A percentile compares a stretch with the other conserved stretches of the same genome.
Evolutionary conservation across 306 rosid genomes (phyloP).

Genomic region (Ochetophila trinervis): DNA sequence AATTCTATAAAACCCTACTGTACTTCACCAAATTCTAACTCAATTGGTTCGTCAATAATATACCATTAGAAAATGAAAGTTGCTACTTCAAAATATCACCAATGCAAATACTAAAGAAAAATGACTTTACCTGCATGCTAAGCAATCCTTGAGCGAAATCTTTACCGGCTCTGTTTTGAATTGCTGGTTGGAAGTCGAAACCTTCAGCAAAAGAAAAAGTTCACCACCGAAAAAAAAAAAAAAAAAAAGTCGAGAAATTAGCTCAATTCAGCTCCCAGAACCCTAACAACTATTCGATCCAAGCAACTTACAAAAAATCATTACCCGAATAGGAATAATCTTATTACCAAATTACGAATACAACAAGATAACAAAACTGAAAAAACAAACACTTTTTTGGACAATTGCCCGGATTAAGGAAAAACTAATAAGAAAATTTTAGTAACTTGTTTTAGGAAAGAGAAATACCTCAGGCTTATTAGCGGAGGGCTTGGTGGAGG

Average conservation of each 20-base stretch:
- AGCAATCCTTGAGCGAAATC: constrained; percentile 91
- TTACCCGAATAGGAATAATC: too few species aligned
- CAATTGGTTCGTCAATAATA: neutral
- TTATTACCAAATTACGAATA: neutral
- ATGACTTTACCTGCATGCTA: constrained; percentile 82
- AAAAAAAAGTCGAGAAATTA: neutral
- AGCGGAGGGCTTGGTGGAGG: constrained; percentile 36
- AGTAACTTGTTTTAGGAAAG: neutral
- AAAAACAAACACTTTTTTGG: neutral
- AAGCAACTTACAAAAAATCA: neutral
- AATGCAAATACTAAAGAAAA: neutral
- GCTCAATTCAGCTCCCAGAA: neutral
- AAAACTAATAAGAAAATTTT: too few species aligned
- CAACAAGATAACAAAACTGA: neutral
- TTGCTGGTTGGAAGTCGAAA: constrained; percentile 48
- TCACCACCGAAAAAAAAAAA: neutral
- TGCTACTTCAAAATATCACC: neutral
- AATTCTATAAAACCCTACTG: too few species aligned
- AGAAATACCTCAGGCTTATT: constrained; percentile 56
- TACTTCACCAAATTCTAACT: too few species aligned
- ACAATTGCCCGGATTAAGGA: neutral
- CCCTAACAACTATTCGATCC: neutral
- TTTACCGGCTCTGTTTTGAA: constrained; percentile 77
- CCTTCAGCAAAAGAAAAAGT: constrained; percentile 33
- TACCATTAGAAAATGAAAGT: neutral